A percentile compares a stretch with the other conserved stretches of the same genome.
Evolutionary conservation across 495 filamentous ascomycete genomes (phyloP).

Genomic region (Friedmanniomyces simplex): DNA sequence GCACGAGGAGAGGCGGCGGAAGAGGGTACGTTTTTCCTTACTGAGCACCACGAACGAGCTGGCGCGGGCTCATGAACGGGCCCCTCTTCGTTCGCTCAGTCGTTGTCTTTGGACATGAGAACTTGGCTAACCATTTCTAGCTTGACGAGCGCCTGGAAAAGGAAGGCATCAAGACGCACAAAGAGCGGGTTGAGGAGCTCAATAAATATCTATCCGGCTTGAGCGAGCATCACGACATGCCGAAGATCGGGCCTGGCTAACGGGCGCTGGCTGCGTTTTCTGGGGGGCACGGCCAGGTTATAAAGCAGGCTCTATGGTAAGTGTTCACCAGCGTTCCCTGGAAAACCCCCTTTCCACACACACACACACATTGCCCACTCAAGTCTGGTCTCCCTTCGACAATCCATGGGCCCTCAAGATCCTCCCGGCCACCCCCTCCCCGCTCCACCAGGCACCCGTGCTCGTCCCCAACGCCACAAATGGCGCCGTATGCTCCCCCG

Average conservation of each 20-base stretch:
- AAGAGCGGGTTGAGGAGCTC: conserved; percentile 89
- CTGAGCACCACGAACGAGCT: conserved; percentile 1
- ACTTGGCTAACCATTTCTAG: conserved; percentile 23
- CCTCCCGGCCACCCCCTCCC: conserved; percentile 63
- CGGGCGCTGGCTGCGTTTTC: not conserved
- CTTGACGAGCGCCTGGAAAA: conserved; percentile 65
- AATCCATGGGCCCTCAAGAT: conserved; percentile 37
- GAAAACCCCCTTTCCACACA: too few species aligned
- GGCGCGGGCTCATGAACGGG: too few species aligned
- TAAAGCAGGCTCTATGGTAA: too few species aligned
- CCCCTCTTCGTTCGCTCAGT: too few species aligned
- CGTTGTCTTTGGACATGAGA: not conserved
- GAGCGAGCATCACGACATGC: conserved; percentile 97
- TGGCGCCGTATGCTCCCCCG: conserved; percentile 88
- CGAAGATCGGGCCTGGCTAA: conserved; percentile 21
- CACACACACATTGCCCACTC: too few species aligned
- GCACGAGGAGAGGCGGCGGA: conserved; percentile 67
- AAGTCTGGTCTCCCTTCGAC: not conserved
- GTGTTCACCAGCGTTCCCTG: too few species aligned
- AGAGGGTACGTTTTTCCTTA: conserved; percentile 60
- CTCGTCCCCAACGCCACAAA: conserved; percentile 80
- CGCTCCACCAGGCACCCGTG: conserved; percentile 88
- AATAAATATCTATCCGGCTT: conserved; percentile 85
- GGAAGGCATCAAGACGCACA: conserved; percentile 88
- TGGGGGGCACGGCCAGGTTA: too few species aligned